phyloP scores from a whole-genome alignment of 345 rosid species.

The Schrenkiella parvula region DNA sequence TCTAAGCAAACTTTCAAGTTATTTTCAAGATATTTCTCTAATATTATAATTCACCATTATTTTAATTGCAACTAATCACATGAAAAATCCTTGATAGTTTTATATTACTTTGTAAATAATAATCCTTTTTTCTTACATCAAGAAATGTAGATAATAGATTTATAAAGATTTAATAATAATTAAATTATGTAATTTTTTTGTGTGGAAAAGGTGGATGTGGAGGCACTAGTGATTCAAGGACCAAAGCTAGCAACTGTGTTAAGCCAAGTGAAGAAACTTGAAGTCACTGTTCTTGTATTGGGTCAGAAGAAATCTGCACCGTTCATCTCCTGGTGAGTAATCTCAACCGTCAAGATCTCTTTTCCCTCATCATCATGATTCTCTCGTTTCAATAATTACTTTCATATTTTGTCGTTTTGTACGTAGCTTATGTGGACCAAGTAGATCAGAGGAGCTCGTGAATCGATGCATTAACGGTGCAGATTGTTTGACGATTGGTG shows the following conservation, averaged over 20 bases:
- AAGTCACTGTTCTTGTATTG: slow-evolving; percentile 76
- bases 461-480: slow-evolving; percentile 69
- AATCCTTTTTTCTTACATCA: too few relatives aligned
- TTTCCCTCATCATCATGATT: slow-evolving; percentile 16
- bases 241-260: slow-evolving; percentile 76
- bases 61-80: neutral
- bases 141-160: neutral
- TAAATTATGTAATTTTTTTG: neutral
- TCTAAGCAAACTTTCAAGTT: slow-evolving; percentile 16
- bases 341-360: slow-evolving; percentile 27
- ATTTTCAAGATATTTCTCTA: neutral
- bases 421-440: slow-evolving; percentile 67
- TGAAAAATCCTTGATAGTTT: neutral
- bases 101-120: neutral
- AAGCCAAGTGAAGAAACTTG: slow-evolving; percentile 94
- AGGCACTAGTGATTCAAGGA: slow-evolving; percentile 83
- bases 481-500: slow-evolving; percentile 87
- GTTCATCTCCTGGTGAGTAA: slow-evolving; percentile 57
- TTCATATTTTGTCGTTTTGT: neutral
- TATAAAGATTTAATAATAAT: neutral
- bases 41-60: neutral
- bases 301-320: slow-evolving; percentile 76
- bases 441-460: slow-evolving; percentile 70
- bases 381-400: slow-evolving; percentile 18
- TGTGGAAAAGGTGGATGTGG: slow-evolving; percentile 72